These are phyloP conservation scores for Malassezia slooffiae DNA, from an alignment of 1,284 basidiomycete species.

Conservation along the genomic window DNA sequence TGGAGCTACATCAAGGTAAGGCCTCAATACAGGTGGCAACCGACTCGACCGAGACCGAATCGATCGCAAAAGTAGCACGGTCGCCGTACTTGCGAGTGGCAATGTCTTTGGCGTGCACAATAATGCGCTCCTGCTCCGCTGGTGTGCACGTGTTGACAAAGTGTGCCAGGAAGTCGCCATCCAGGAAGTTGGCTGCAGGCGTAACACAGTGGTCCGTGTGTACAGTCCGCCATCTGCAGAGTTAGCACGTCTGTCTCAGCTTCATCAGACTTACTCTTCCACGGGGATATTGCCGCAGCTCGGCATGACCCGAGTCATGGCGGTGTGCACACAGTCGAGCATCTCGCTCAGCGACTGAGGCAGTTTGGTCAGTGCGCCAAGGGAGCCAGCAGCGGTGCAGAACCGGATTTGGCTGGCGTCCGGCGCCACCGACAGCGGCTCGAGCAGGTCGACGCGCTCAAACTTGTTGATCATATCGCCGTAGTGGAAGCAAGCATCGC, in stretches of 20 bases:
- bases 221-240: slow-evolving; percentile 39
- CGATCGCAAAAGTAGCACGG: too few relatives aligned
- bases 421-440: neutral
- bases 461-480: slow-evolving; percentile 43
- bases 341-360: slow-evolving; percentile 13
- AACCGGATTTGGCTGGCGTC: slow-evolving; percentile 9
- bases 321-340: slow-evolving; percentile 26
- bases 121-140: neutral
- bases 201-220: slow-evolving; percentile 41
- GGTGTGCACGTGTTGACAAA: neutral
- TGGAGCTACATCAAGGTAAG: too few relatives aligned
- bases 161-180: slow-evolving; percentile 24
- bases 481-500: slow-evolving; percentile 34
- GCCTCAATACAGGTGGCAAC: too few relatives aligned
- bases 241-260: too few relatives aligned
- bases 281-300: slow-evolving; percentile 21
- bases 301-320: slow-evolving; percentile 10
- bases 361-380: slow-evolving; percentile 27
- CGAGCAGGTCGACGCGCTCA: neutral
- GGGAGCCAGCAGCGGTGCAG: slow-evolving; percentile 31
- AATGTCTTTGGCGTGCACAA: neutral
- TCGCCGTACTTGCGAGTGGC: neutral
- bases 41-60: too few relatives aligned
- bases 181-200: slow-evolving; percentile 25
- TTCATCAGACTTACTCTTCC: too few relatives aligned